phyloP scores from a whole-genome alignment of 345 rosid genomes.

The Acer yangbiense region DNA sequence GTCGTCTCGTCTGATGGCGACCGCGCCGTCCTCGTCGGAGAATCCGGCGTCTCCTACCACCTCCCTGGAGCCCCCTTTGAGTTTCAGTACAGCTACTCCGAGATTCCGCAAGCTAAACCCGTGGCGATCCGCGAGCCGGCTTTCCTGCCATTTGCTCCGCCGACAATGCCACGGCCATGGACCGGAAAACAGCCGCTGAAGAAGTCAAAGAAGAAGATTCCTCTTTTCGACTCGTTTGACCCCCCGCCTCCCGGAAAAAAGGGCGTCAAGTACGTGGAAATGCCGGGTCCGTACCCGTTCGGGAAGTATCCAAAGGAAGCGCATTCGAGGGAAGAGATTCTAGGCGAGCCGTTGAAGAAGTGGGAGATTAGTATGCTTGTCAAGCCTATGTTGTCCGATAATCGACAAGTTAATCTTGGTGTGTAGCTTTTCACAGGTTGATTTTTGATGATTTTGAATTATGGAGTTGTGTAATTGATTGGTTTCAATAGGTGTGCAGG shows the following conservation, averaged over 20 bases:
- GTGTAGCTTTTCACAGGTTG: constrained; percentile 23
- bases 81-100: constrained; percentile 91
- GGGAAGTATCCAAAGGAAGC: constrained; percentile 73
- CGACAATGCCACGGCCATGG: constrained; percentile 96
- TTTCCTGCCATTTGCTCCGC: constrained; percentile 89
- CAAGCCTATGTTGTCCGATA: constrained; percentile 67
- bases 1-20: constrained; percentile 68
- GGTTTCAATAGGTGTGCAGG: constrained; percentile 39
- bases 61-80: constrained; percentile 96
- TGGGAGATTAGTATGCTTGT: constrained; percentile 82
- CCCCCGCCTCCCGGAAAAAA: constrained; percentile 63
- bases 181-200: constrained; percentile 97
- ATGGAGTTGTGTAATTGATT: background rate
- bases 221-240: constrained; percentile 70
- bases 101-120: constrained; percentile 80
- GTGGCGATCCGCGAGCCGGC: constrained; percentile 94
- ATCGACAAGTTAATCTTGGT: constrained; percentile 95
- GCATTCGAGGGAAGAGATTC: constrained; percentile 63
- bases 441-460: background rate
- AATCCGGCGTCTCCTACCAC: constrained; percentile 81
- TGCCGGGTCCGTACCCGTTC: constrained; percentile 64
- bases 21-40: constrained; percentile 69
- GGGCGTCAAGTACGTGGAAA: constrained; percentile 68
- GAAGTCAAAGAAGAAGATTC: constrained; percentile 74
- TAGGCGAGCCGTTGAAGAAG: constrained; percentile 80